A percentile compares a stretch with the other conserved stretches of the same genome.
phyloP scores from a whole-genome alignment of 1,284 basidiomycete genomes.

The Uromyces viciae-fabae region DNA sequence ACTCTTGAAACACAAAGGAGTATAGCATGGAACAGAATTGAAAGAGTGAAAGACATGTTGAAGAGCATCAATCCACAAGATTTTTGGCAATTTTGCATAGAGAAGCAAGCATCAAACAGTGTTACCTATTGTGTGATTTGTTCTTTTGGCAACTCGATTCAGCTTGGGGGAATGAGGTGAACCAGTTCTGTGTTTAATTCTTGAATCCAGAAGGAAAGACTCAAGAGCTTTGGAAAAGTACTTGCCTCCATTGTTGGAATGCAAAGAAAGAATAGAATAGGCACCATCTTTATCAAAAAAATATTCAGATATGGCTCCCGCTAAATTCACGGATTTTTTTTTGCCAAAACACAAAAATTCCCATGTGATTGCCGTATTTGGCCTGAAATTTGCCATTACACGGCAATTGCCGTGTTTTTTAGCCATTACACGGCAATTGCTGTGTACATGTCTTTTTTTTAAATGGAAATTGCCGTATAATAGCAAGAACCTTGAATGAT shows the following conservation, averaged over 20 bases:
- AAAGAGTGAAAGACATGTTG: constrained; percentile 53
- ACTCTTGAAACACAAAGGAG: not conserved
- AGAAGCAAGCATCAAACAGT: constrained; percentile 51
- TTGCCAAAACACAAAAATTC: too few relatives aligned
- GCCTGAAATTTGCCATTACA: too few relatives aligned
- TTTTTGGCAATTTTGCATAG: constrained; percentile 50
- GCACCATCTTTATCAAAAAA: constrained; percentile 48
- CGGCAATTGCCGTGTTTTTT: too few relatives aligned
- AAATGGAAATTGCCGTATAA: too few relatives aligned
- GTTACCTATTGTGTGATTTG: constrained; percentile 53
- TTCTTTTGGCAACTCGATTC: constrained; percentile 55
- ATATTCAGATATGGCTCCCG: too few relatives aligned
- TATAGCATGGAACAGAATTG: constrained; percentile 51
- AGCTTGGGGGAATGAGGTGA: constrained; percentile 55
- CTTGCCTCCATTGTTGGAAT: constrained; percentile 55
- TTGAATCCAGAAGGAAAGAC: constrained; percentile 50
- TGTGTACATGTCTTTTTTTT: too few relatives aligned
- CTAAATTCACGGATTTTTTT: too few relatives aligned
- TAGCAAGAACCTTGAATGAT: too few relatives aligned
- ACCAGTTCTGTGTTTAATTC: constrained; percentile 53
- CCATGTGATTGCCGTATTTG: too few relatives aligned
- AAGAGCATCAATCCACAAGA: constrained; percentile 55
- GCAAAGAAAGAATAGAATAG: constrained; percentile 33
- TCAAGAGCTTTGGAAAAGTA: constrained; percentile 51
- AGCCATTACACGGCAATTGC: too few relatives aligned